phyloP scores from a whole-genome alignment of 305 asterid species.

The Solanum aculeatissimum region DNA sequence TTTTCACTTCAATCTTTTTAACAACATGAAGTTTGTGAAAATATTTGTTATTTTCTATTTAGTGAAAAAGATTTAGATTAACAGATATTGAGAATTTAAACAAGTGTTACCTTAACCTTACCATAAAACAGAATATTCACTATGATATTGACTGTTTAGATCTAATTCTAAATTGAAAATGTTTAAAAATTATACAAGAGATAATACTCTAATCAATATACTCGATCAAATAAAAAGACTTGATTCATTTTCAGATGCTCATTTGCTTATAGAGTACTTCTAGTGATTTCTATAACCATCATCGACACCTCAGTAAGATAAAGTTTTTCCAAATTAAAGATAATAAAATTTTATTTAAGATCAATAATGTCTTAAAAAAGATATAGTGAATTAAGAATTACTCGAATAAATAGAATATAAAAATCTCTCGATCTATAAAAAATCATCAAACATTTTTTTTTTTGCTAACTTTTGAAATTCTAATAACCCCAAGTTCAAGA shows the following conservation, averaged over 20 bases:
- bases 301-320: neutral
- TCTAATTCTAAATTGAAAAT: neutral
- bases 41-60: neutral
- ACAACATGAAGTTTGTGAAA: neutral
- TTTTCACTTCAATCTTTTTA: neutral
- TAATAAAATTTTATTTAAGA: neutral
- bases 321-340: neutral
- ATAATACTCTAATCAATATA: neutral
- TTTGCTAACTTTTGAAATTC: neutral
- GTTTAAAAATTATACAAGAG: neutral
- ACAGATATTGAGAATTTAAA: neutral
- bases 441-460: neutral
- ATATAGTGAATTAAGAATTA: neutral
- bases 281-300: neutral
- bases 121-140: neutral
- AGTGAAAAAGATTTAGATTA: neutral
- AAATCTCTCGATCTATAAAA: neutral
- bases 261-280: neutral
- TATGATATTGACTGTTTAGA: no score
- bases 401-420: no score
- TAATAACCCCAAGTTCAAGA: neutral
- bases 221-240: neutral
- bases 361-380: neutral
- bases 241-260: neutral
- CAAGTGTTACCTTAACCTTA: neutral